A percentile compares a stretch with the other conserved stretches of the same genome.
Conservation (phyloP, 2,329 filamentous ascomycete species). For the Acrocalymma vagum region DNA sequence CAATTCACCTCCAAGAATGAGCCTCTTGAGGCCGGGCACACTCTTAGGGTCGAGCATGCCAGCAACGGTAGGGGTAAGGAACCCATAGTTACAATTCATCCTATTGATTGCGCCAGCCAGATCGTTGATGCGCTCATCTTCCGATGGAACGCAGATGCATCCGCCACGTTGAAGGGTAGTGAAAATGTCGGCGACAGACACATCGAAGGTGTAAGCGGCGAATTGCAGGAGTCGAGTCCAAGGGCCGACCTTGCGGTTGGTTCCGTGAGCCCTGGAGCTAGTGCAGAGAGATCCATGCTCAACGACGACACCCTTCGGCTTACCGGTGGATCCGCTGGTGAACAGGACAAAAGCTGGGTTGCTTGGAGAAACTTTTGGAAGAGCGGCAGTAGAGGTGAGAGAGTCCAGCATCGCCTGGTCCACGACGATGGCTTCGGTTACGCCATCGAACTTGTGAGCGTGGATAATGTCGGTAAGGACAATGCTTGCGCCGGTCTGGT, state of each 20-base stretch:
- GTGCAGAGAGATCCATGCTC: slow-evolving; percentile 14
- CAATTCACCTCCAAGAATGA: slow-evolving; percentile 16
- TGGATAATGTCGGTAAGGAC: slow-evolving; percentile 21
- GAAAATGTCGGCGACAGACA: slow-evolving; percentile 63
- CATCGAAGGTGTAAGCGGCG: slow-evolving; percentile 66
- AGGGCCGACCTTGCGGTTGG: neutral
- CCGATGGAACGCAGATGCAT: slow-evolving; percentile 66
- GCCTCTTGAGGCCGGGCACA: slow-evolving; percentile 10
- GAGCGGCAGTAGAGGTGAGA: slow-evolving; percentile 1
- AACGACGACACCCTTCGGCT: slow-evolving; percentile 67
- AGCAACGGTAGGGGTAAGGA: slow-evolving; percentile 10
- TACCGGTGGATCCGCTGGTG: slow-evolving; percentile 48
- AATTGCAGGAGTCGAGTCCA: slow-evolving; percentile 53
- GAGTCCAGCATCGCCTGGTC: slow-evolving; percentile 5
- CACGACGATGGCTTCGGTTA: slow-evolving; percentile 13
- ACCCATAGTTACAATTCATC: slow-evolving; percentile 49
- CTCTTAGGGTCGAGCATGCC: slow-evolving; percentile 7
- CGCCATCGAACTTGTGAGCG: slow-evolving; percentile 13
- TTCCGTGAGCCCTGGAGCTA: slow-evolving; percentile 5
- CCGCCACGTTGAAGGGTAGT: slow-evolving; percentile 65
- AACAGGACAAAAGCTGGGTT: slow-evolving; percentile 67
- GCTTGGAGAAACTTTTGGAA: slow-evolving; percentile 2
- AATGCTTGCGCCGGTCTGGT: slow-evolving; percentile 17
- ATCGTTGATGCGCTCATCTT: slow-evolving; percentile 59
- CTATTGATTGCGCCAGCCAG: slow-evolving; percentile 58